Percentiles rank a stretch among this genome's conserved stretches.
phyloP scores from a whole-genome alignment of 345 rosid genomes.

The Bruguiera parviflora region DNA sequence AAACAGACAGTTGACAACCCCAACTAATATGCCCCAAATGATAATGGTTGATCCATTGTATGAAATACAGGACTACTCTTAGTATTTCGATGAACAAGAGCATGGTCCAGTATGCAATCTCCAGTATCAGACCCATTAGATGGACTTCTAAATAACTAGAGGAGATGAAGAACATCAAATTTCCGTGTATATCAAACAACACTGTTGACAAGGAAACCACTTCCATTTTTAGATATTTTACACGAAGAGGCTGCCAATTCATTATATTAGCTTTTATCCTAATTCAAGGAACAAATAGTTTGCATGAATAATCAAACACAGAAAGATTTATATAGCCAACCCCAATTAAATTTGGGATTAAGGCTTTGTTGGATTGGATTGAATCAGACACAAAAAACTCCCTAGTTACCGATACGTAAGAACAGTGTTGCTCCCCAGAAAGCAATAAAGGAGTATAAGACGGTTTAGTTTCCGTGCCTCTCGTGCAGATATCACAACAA shows the following conservation, averaged over 20 bases:
- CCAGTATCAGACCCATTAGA: too few relatives aligned
- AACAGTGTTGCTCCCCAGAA: conserved; percentile 17
- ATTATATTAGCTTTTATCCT: background rate
- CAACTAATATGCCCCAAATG: background rate
- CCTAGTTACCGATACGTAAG: conserved; percentile 21
- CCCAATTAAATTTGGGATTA: too few relatives aligned
- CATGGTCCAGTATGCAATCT: too few relatives aligned
- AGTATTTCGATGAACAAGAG: too few relatives aligned
- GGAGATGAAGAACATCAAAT: too few relatives aligned
- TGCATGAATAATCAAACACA: conserved; percentile 7
- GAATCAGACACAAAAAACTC: conserved; percentile 11
- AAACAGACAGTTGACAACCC: conserved; percentile 1
- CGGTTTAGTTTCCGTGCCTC: conserved; percentile 48
- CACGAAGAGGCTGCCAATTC: background rate
- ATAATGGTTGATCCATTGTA: too few relatives aligned
- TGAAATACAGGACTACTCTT: too few relatives aligned
- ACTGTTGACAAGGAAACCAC: background rate
- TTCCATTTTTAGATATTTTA: background rate
- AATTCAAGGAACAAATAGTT: background rate
- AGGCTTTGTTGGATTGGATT: too few relatives aligned
- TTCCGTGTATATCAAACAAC: background rate
- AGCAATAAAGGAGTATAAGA: conserved; percentile 19
- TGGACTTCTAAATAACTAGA: too few relatives aligned
- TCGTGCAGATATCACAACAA: conserved; percentile 66
- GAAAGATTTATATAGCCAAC: background rate